Percentiles rank a stretch among this genome's conserved stretches.
phyloP scores from a whole-genome alignment of 306 rosid species.

The Vicia villosa region DNA sequence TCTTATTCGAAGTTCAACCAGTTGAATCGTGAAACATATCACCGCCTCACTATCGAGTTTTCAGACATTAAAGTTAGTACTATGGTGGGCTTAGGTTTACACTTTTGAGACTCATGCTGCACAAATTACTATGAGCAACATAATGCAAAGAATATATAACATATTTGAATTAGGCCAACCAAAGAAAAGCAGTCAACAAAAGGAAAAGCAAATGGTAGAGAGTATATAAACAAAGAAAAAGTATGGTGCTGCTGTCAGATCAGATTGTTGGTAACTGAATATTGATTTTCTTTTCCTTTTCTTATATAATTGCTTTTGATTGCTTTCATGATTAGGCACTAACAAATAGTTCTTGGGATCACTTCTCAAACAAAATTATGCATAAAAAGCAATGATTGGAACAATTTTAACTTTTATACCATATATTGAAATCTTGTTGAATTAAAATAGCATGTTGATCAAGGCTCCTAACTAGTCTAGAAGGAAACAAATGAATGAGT shows the following conservation, averaged over 20 bases:
- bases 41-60: neutral
- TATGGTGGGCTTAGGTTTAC: constrained; percentile 41
- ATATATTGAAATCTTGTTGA: constrained; percentile 48
- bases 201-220: constrained; percentile 51
- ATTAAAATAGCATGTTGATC: constrained; percentile 36
- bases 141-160: constrained; percentile 40
- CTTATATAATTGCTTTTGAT: constrained; percentile 60
- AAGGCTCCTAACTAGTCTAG: constrained; percentile 46
- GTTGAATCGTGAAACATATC: neutral
- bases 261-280: constrained; percentile 52
- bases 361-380: constrained; percentile 61
- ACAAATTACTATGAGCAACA: constrained; percentile 42
- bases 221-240: constrained; percentile 50
- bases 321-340: constrained; percentile 80
- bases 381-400: constrained; percentile 86
- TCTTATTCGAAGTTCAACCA: neutral
- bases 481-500: constrained; percentile 36
- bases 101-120: constrained; percentile 44
- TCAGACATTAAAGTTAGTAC: neutral
- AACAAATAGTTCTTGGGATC: constrained; percentile 65
- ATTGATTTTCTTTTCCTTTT: constrained; percentile 43
- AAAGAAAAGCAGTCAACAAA: constrained; percentile 81
- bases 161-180: constrained; percentile 45
- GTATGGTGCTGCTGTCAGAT: constrained; percentile 52
- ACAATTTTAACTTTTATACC: constrained; percentile 62